Base-by-base conservation (phyloP, 2,329 filamentous ascomycete species). In the Blastomyces percursus region DNA sequence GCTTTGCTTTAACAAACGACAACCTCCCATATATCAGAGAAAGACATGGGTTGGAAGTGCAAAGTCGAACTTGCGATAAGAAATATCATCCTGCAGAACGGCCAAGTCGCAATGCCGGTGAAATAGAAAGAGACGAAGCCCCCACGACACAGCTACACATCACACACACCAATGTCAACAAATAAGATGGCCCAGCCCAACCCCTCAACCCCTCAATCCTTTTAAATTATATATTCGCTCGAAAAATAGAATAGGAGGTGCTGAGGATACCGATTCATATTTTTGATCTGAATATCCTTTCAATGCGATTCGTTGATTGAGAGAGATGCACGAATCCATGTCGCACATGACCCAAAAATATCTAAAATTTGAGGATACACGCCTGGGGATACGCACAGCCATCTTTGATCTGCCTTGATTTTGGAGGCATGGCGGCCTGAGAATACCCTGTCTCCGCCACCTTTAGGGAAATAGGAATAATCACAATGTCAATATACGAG, bases 351-450 rank as follows among this genome's bases (percentile, higher is more conserved):
- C 40, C 48, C 42, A 59, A n/a, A 38, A 48, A 59, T 59, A 21
- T 35, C 57, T 59, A 14, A 59, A 59, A 42, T 59, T 59, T 59
- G 57, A 50, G 57, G 54, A 57, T 57, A 57, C 35, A 35, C 54
- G 12, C 57, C 57, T 32, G 30, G 30, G 57, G 54, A 57, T 57
- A 57, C 35, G 54, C 54, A 21, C 35, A 42, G 42, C 57, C 57
- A 24, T 46, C 19, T 48, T 46, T 48, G 57, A 48, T 32, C 21
- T 32, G 21, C 35, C 7, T 35, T 55, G 52, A 21, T 24, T 40
- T 16, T 40, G 35, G 35, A 57, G 11, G 14, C 32, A 40, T 42
- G 54, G 54, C 54, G 54, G 21, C 35, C 21, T 57, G 54, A 57
- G 21, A 24, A 27, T 42, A 57, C 35, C 54, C 19, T 42, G 21